A percentile compares a stretch with the other conserved stretches of the same genome.
Conservation (phyloP, 2,329 filamentous ascomycete species). For the Penicillium corylophilum region DNA sequence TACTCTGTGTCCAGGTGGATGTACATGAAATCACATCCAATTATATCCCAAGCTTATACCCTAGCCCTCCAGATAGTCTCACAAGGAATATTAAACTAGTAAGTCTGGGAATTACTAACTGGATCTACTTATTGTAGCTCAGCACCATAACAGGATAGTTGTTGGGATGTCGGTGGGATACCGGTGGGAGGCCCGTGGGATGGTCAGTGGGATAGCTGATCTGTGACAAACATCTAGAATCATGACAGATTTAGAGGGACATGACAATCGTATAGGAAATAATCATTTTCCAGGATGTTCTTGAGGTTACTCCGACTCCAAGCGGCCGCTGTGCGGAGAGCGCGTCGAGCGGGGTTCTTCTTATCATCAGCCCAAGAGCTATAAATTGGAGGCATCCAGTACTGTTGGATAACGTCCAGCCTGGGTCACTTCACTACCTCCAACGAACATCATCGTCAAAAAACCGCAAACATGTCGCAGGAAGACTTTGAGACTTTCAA, state of each 20-base stretch:
- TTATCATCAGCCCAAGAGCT: conserved; percentile 7
- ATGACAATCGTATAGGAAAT: conserved; percentile 1
- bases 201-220: background rate
- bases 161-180: no score
- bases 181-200: no score
- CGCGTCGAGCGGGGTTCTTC: conserved; percentile 18
- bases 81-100: no score
- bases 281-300: background rate
- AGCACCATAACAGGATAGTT: no score
- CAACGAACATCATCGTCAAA: background rate
- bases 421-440: background rate
- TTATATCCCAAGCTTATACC: no score
- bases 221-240: background rate
- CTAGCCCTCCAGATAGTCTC: no score
- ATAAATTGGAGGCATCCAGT: conserved; percentile 9
- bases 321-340: conserved; percentile 12
- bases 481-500: conserved; percentile 53
- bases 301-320: conserved; percentile 5
- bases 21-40: no score
- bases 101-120: no score
- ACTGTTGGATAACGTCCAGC: background rate
- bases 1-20: no score
- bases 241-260: no score
- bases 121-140: no score
- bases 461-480: conserved; percentile 13